Conservation (phyloP, 2,329 filamentous ascomycete species). For the Fulvia fulva region DNA sequence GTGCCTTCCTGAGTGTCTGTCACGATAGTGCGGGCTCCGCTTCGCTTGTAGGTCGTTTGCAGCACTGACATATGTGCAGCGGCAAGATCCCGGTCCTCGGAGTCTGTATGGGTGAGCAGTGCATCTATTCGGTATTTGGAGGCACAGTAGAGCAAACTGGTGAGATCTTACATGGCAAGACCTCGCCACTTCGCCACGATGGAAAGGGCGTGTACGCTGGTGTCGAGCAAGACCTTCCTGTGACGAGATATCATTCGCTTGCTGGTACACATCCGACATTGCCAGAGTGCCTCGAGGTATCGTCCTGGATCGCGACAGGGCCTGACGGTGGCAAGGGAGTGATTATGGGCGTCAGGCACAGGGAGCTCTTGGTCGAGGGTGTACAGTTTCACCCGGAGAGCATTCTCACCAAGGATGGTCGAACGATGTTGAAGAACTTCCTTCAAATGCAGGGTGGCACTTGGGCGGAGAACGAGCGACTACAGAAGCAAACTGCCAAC, state of each 20-base stretch:
- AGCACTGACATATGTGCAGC: slow-evolving; percentile 30
- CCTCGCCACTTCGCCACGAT: slow-evolving; percentile 84
- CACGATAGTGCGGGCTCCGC: not conserved
- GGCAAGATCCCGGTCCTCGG: slow-evolving; percentile 94
- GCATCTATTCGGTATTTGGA: slow-evolving; percentile 90
- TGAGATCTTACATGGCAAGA: slow-evolving; percentile 96
- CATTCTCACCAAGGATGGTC: slow-evolving; percentile 85
- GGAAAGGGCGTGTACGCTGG: slow-evolving; percentile 83
- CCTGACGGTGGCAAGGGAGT: slow-evolving; percentile 73
- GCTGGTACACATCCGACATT: slow-evolving; percentile 86
- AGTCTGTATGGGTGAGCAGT: slow-evolving; percentile 99
- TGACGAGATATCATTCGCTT: slow-evolving; percentile 94
- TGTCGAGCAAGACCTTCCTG: slow-evolving; percentile 74
- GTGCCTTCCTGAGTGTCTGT: no score
- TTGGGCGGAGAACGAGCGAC: slow-evolving; percentile 73
- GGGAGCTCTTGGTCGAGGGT: slow-evolving; percentile 84
- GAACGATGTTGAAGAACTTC: slow-evolving; percentile 90
- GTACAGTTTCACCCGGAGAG: slow-evolving; percentile 98
- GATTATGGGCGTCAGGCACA: slow-evolving; percentile 96
- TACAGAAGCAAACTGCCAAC: slow-evolving; percentile 39
- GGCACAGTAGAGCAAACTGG: slow-evolving; percentile 88
- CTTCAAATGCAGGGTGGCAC: slow-evolving; percentile 82
- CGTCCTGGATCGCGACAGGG: slow-evolving; percentile 80
- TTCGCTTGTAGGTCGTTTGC: not conserved
- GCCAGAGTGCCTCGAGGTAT: slow-evolving; percentile 79